Percentiles rank a stretch among this genome's conserved stretches.
Conservation (phyloP, 345 rosid species). For the Salix udensis region DNA sequence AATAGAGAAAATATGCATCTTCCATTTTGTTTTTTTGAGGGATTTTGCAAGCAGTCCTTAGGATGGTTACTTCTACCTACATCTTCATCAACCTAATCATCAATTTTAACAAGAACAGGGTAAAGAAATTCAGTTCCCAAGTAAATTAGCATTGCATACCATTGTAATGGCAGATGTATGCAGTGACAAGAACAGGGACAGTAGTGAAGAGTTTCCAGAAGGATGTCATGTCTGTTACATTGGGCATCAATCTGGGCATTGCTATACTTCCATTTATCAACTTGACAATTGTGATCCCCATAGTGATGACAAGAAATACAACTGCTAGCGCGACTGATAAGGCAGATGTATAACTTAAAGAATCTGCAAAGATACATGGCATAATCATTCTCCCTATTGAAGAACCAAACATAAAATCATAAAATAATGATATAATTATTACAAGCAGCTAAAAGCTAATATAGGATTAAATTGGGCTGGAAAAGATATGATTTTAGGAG, state of each 20-base stretch:
- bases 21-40: not conserved
- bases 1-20: not conserved
- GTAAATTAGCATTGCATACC: slow-evolving; percentile 37
- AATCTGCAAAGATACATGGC: slow-evolving; percentile 56
- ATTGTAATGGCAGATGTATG: slow-evolving; percentile 82
- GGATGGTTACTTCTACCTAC: not conserved
- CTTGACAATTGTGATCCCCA: slow-evolving; percentile 65
- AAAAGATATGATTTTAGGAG: not conserved
- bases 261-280: slow-evolving; percentile 50
- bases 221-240: slow-evolving; percentile 63
- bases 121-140: not conserved
- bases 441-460: not conserved
- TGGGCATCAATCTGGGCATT: slow-evolving; percentile 82
- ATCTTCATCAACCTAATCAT: not conserved
- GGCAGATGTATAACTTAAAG: slow-evolving; percentile 84
- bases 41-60: not conserved
- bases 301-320: slow-evolving; percentile 69
- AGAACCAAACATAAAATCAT: not conserved
- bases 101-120: not conserved
- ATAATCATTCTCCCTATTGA: slow-evolving; percentile 8
- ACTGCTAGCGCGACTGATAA: slow-evolving; percentile 77
- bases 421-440: not conserved
- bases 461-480: not conserved
- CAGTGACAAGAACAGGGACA: slow-evolving; percentile 87
- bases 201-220: slow-evolving; percentile 80